Evolutionary conservation across 768 basidiomycete genomes (phyloP).

Genomic region (Lentinula guzmanii): DNA sequence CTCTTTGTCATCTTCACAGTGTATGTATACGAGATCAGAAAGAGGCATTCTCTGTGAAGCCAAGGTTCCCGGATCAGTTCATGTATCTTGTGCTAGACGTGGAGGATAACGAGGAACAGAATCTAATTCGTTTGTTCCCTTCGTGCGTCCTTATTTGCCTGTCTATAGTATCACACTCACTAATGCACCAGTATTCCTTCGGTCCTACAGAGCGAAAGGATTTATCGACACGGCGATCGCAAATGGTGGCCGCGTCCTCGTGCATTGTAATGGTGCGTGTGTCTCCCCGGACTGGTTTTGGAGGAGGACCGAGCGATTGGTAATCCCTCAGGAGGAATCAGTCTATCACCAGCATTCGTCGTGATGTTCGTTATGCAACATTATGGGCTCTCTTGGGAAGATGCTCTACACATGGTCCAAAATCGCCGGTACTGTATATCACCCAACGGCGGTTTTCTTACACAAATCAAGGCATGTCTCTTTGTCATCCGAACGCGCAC

Average conservation of each 20-base stretch:
- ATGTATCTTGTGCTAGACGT: constrained; percentile 79
- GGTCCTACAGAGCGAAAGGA: constrained; percentile 51
- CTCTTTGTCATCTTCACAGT: constrained; percentile 29
- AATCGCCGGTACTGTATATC: constrained; percentile 92
- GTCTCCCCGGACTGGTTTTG: background rate
- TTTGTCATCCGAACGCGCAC: background rate
- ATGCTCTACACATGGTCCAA: constrained; percentile 83
- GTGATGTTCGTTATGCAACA: constrained; percentile 94
- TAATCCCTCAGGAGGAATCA: constrained; percentile 64
- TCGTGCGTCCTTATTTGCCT: constrained; percentile 36
- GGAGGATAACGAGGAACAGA: constrained; percentile 91
- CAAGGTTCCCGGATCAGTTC: constrained; percentile 79
- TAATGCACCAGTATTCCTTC: background rate
- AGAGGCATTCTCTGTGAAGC: constrained; percentile 84
- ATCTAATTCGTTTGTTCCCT: constrained; percentile 89
- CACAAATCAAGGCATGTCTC: constrained; percentile 74
- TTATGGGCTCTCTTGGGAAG: constrained; percentile 78
- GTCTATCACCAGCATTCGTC: constrained; percentile 81
- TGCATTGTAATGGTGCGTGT: constrained; percentile 82
- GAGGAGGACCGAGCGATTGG: background rate
- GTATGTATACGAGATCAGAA: constrained; percentile 87
- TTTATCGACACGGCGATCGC: constrained; percentile 69
- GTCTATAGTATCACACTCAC: background rate
- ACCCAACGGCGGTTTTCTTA: constrained; percentile 86
- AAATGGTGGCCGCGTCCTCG: constrained; percentile 68